phyloP scores from a whole-genome alignment of 179 eudicot species.

The Silene coronaria region DNA sequence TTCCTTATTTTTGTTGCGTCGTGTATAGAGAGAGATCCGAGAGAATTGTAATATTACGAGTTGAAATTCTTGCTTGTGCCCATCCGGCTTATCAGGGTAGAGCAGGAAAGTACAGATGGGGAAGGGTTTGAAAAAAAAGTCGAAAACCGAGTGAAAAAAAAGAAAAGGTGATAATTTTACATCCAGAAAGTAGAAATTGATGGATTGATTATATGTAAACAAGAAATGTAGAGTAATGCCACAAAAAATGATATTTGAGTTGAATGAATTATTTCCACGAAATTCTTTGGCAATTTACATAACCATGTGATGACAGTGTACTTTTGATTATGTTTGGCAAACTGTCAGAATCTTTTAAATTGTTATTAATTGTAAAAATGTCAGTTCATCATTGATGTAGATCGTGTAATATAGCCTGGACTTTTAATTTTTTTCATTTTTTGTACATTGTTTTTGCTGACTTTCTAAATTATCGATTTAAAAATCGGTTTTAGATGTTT shows the following conservation, averaged over 20 bases:
- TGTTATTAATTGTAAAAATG: conserved; percentile 22
- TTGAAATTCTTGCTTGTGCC: conserved; percentile 34
- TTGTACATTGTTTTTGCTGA: conserved; percentile 9
- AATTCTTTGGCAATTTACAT: conserved; percentile 18
- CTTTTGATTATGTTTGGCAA: conserved; percentile 7
- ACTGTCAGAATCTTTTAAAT: conserved; percentile 27
- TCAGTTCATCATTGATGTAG: conserved; percentile 25
- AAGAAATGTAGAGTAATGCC: conserved; percentile 34
- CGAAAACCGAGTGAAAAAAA: conserved; percentile 6
- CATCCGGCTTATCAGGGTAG: conserved; percentile 13
- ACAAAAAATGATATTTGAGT: conserved; percentile 21
- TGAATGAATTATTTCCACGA: conserved; percentile 30
- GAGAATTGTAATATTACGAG: conserved; percentile 53
- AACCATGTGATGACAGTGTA: conserved; percentile 24
- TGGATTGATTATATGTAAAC: conserved; percentile 19
- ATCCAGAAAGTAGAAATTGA: conserved; percentile 20
- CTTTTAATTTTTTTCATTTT: neutral
- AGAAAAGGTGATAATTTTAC: neutral
- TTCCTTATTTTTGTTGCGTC: conserved; percentile 15
- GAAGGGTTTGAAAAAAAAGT: neutral
- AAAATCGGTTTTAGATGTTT: neutral
- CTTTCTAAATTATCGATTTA: neutral
- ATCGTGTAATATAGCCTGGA: neutral
- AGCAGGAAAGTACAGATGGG: conserved; percentile 30
- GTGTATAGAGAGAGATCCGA: conserved; percentile 57